A percentile compares a stretch with the other conserved stretches of the same genome.
phyloP scores from a whole-genome alignment of 2,329 filamentous ascomycete genomes.

The Colletotrichum simmondsii region DNA sequence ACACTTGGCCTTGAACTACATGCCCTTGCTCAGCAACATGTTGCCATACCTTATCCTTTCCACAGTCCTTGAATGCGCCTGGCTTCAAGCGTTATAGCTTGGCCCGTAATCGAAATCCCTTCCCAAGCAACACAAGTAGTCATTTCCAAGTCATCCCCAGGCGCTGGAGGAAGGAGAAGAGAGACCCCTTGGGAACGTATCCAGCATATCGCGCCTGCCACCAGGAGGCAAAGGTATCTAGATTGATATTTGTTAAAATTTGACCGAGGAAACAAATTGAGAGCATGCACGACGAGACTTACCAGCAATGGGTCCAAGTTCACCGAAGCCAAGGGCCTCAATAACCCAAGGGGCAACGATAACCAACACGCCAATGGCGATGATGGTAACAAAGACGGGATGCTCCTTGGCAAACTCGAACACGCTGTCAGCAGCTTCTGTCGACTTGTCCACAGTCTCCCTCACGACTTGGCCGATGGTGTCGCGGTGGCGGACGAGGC shows the following conservation, averaged over 20 bases:
- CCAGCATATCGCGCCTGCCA: slow-evolving; percentile 28
- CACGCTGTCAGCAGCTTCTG: background rate
- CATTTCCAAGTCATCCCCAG: slow-evolving; percentile 28
- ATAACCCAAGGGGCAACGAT: slow-evolving; percentile 28
- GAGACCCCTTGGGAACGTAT: slow-evolving; percentile 16
- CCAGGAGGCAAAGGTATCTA: slow-evolving; percentile 17
- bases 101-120: background rate
- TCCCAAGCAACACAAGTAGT: background rate
- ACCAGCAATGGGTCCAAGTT: slow-evolving; percentile 16
- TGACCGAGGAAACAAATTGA: too few relatives aligned
- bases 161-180: slow-evolving; percentile 14
- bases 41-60: background rate
- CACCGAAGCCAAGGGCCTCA: slow-evolving; percentile 29
- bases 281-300: background rate
- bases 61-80: too few relatives aligned
- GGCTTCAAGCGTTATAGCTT: background rate
- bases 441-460: slow-evolving; percentile 23
- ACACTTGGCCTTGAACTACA: background rate
- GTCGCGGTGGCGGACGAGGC: slow-evolving; percentile 17
- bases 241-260: background rate
- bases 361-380: slow-evolving; percentile 30
- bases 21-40: background rate
- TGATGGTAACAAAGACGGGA: slow-evolving; percentile 17
- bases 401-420: slow-evolving; percentile 20
- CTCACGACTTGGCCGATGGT: slow-evolving; percentile 18